These are phyloP conservation scores for Austroboletus novae-zelandiae DNA, from an alignment of 1,284 basidiomycete species.

Conservation along the genomic window DNA sequence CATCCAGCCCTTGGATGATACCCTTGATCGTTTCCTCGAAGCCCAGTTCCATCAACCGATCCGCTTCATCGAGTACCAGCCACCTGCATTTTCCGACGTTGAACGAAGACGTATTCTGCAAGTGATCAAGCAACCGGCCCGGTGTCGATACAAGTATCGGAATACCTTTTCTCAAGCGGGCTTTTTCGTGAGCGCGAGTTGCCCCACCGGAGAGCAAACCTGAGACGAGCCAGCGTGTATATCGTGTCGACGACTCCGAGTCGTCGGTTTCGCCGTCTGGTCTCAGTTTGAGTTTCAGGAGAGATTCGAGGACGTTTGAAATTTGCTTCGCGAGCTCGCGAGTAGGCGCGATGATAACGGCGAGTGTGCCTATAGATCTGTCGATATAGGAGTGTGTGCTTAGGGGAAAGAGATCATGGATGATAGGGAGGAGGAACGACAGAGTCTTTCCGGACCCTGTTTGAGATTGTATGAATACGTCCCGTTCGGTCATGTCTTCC, in stretches of 20 bases:
- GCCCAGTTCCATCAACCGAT: slow-evolving; percentile 95
- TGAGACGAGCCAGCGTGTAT: slow-evolving; percentile 93
- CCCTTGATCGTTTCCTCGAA: slow-evolving; percentile 91
- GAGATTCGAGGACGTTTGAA: slow-evolving; percentile 87
- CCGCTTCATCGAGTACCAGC: slow-evolving; percentile 97
- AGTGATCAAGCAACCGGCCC: slow-evolving; percentile 90
- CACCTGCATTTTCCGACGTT: slow-evolving; percentile 93
- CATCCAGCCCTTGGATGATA: slow-evolving; percentile 85
- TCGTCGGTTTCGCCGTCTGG: slow-evolving; percentile 53
- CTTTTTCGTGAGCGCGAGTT: slow-evolving; percentile 70
- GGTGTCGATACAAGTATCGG: slow-evolving; percentile 93
- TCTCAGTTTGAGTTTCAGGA: slow-evolving; percentile 79
- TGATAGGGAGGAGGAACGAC: slow-evolving; percentile 91
- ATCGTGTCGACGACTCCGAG: slow-evolving; percentile 46
- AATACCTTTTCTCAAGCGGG: slow-evolving; percentile 65
- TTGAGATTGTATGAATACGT: slow-evolving; percentile 95
- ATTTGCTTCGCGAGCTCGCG: slow-evolving; percentile 96
- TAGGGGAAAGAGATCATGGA: slow-evolving; percentile 91
- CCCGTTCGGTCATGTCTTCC: slow-evolving; percentile 49
- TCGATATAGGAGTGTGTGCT: slow-evolving; percentile 88
- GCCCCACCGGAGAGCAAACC: slow-evolving; percentile 85
- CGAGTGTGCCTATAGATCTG: slow-evolving; percentile 86
- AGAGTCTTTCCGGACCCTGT: slow-evolving; percentile 98
- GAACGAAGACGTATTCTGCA: slow-evolving; percentile 92
- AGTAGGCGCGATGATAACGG: slow-evolving; percentile 93